These are phyloP conservation scores for Pseudocercospora vitis DNA, from an alignment of 2,329 filamentous ascomycete genomes.

Conservation along the genomic window DNA sequence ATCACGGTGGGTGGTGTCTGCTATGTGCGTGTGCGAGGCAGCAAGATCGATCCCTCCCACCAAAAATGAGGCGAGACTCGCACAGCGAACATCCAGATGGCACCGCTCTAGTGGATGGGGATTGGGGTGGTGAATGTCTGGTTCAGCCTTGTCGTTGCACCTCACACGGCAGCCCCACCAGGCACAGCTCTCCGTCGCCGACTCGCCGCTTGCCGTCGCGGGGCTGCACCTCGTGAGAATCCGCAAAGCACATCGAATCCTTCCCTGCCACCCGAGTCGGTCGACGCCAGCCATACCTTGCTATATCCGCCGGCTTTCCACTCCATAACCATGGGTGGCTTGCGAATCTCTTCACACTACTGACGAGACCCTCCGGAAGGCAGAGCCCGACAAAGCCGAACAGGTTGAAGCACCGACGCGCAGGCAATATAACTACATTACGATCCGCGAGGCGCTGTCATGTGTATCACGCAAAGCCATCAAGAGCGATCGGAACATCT, in stretches of 20 bases:
- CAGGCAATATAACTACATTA: no score
- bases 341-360: neutral
- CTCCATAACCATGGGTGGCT: neutral
- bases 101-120: no score
- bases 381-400: neutral
- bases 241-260: constrained; percentile 4
- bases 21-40: no score
- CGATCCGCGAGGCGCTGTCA: no score
- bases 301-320: no score
- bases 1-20: no score
- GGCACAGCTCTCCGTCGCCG: neutral
- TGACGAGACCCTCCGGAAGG: neutral
- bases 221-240: no score
- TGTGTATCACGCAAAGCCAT: neutral
- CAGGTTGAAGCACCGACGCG: neutral
- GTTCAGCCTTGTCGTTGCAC: constrained; percentile 9
- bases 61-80: no score
- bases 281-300: neutral
- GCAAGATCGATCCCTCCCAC: no score
- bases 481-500: neutral
- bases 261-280: neutral
- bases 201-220: neutral
- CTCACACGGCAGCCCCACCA: neutral
- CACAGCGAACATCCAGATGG: no score
- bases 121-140: neutral